Conservation (phyloP, 1,284 basidiomycete genomes). For the Neotropicomus parvogracilis region DNA sequence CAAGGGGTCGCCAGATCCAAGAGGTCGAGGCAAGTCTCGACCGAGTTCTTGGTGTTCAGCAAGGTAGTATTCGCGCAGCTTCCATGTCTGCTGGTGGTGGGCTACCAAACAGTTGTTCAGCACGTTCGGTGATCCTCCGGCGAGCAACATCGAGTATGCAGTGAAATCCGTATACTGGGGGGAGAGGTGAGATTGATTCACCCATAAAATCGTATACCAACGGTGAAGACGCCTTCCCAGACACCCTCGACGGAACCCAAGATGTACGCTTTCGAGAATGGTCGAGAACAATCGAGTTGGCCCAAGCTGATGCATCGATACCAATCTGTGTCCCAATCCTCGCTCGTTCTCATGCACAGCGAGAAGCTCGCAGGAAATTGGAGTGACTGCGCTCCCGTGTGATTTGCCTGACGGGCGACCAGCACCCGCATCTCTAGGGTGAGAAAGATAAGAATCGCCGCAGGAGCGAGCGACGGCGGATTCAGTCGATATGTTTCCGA, state of each 20-base stretch:
- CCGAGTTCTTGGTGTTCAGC: constrained; percentile 26
- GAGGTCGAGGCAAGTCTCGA: constrained; percentile 9
- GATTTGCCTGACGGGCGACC: constrained; percentile 29
- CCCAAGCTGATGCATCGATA: constrained; percentile 47
- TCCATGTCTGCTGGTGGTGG: constrained; percentile 75
- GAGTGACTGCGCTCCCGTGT: constrained; percentile 36
- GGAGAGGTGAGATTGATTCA: neutral
- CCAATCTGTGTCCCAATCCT: constrained; percentile 62
- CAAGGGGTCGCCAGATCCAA: constrained; percentile 37
- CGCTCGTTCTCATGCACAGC: constrained; percentile 25
- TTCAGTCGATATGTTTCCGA: constrained; percentile 39
- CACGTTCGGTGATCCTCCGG: constrained; percentile 54
- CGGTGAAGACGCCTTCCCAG: constrained; percentile 75
- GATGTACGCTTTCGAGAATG: constrained; percentile 45
- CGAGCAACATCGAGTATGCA: constrained; percentile 59
- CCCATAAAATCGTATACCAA: constrained; percentile 32
- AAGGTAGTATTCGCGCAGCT: constrained; percentile 66
- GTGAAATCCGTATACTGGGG: constrained; percentile 70
- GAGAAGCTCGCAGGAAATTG: constrained; percentile 32
- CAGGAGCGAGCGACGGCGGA: constrained; percentile 57
- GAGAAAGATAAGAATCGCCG: constrained; percentile 69
- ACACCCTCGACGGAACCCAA: constrained; percentile 68
- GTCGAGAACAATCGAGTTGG: constrained; percentile 28
- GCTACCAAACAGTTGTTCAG: constrained; percentile 57
- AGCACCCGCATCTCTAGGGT: constrained; percentile 47